Evolutionary conservation across 2,329 filamentous ascomycete species (phyloP).

Genomic region (Didymella segeticola): DNA sequence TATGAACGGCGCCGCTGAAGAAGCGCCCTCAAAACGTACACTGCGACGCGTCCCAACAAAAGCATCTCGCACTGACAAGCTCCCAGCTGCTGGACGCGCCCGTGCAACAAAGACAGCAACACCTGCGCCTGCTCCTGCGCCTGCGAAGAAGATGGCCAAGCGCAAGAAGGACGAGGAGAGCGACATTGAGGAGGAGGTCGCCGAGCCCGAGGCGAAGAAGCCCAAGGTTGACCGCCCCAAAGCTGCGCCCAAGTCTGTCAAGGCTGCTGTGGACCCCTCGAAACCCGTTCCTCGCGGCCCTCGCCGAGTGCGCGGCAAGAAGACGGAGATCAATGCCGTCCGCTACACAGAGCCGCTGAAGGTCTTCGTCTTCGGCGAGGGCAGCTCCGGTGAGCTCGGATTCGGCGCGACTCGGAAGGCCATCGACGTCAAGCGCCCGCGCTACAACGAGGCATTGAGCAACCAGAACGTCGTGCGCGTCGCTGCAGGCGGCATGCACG

Average conservation of each 20-base stretch:
- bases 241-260: conserved; percentile 24
- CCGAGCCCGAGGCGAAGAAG: conserved; percentile 35
- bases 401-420: conserved; percentile 71
- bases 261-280: conserved; percentile 19
- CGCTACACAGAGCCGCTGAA: conserved; percentile 69
- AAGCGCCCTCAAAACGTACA: conserved; percentile 15
- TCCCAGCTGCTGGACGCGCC: conserved; percentile 20
- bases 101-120: conserved; percentile 32
- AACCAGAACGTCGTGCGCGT: conserved; percentile 74
- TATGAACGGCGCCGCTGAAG: conserved; percentile 11
- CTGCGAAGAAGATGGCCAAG: conserved; percentile 34
- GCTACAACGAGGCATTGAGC: conserved; percentile 68
- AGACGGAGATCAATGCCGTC: conserved; percentile 65
- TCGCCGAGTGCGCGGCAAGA: conserved; percentile 39
- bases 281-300: conserved; percentile 41
- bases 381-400: conserved; percentile 80
- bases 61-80: conserved; percentile 19
- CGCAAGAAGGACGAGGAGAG: conserved; percentile 42
- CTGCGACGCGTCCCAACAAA: conserved; percentile 16
- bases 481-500: conserved; percentile 83
- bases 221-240: conserved; percentile 28
- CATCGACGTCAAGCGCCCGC: conserved; percentile 77
- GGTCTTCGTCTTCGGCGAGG: conserved; percentile 82
- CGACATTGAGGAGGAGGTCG: conserved; percentile 25
- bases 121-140: conserved; percentile 23